Percentiles rank a stretch among this genome's conserved stretches.
These are phyloP conservation scores for Asterophora lycoperdoides DNA, from an alignment of 768 basidiomycete genomes.

Conservation along the genomic window DNA sequence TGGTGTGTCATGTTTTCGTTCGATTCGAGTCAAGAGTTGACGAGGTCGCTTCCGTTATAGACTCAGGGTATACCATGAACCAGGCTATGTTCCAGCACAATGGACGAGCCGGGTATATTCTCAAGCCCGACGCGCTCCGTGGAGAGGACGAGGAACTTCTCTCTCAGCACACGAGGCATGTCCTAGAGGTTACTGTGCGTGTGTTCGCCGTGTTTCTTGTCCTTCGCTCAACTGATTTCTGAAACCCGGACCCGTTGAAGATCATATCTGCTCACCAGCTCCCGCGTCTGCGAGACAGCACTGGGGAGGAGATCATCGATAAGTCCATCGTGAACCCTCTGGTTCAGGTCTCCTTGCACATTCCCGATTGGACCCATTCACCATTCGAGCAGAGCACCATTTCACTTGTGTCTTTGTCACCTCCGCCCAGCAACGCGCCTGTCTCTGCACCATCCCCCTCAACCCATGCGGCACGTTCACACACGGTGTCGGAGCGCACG, in stretches of 20 bases:
- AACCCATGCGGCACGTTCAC: neutral
- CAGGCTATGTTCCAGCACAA: slow-evolving; percentile 94
- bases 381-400: slow-evolving; percentile 16
- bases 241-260: too few species aligned
- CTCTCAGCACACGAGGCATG: slow-evolving; percentile 48
- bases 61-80: slow-evolving; percentile 89
- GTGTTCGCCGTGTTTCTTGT: too few species aligned
- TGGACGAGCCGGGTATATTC: slow-evolving; percentile 82
- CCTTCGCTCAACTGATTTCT: neutral
- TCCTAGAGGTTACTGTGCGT: slow-evolving; percentile 58
- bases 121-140: slow-evolving; percentile 80
- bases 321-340: slow-evolving; percentile 63
- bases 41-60: slow-evolving; percentile 34
- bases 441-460: too few species aligned
- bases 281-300: slow-evolving; percentile 63
- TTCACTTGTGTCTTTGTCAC: too few species aligned
- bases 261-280: slow-evolving; percentile 89
- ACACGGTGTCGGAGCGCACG: slow-evolving; percentile 49
- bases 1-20: too few species aligned
- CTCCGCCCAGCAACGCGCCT: neutral
- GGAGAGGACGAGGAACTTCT: slow-evolving; percentile 60
- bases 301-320: slow-evolving; percentile 55
- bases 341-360: slow-evolving; percentile 75
- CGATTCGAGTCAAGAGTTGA: too few species aligned
- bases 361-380: slow-evolving; percentile 62